Evolutionary conservation across 345 rosid species (phyloP).

Genomic region (Carallia pectinifolia): DNA sequence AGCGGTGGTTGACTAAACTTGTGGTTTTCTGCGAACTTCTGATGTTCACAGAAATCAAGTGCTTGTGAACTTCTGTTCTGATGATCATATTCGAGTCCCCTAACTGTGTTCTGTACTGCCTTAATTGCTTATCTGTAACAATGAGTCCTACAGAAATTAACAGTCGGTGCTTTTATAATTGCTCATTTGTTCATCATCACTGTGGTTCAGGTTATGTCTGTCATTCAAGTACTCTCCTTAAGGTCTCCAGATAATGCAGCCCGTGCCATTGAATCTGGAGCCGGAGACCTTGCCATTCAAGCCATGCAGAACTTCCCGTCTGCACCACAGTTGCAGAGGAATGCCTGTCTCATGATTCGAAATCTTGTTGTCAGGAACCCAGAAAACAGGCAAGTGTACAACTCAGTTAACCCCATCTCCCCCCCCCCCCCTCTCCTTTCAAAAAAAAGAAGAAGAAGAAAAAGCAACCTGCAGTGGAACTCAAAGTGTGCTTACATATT

Average conservation of each 20-base stretch:
- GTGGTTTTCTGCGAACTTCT: not conserved
- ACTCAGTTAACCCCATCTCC: not conserved
- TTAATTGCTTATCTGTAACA: not conserved
- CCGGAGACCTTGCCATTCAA: conserved; percentile 82
- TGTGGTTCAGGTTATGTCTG: conserved; percentile 60
- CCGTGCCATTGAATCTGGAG: conserved; percentile 87
- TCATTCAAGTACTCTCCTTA: conserved; percentile 71
- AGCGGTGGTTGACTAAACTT: not conserved
- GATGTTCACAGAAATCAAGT: not conserved
- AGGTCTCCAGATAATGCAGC: conserved; percentile 87
- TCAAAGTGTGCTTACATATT: too few species aligned
- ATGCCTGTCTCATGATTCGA: conserved; percentile 82
- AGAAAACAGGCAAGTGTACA: conserved; percentile 67
- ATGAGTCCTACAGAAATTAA: not conserved
- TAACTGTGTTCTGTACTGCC: not conserved
- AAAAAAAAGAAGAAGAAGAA: too few species aligned
- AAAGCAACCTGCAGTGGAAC: too few species aligned
- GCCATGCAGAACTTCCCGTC: conserved; percentile 81
- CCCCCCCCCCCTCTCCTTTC: too few species aligned
- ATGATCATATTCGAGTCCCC: not conserved
- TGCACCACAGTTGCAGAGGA: conserved; percentile 67
- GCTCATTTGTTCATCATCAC: conserved; percentile 1
- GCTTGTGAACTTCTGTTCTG: not conserved
- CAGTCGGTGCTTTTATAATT: not conserved
- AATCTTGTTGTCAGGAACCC: conserved; percentile 81